Conservation (phyloP, 805 yeast genomes). For the Cephaloascus fragrans region DNA sequence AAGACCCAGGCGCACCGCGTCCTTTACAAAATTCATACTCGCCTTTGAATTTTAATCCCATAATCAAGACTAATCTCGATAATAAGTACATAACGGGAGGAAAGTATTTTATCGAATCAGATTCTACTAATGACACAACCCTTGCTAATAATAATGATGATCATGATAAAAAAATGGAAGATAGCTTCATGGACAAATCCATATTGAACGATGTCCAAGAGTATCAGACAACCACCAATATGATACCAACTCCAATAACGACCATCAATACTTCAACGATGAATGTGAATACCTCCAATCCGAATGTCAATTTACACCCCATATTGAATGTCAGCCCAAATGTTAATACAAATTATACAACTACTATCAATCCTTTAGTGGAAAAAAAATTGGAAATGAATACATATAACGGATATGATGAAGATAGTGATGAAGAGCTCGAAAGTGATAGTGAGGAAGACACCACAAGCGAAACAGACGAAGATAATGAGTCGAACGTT, state of each 20-base stretch:
- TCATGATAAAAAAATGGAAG: background rate
- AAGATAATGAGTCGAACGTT: constrained; percentile 1
- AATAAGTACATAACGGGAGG: constrained; percentile 88
- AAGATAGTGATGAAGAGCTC: constrained; percentile 17
- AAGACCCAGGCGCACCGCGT: background rate
- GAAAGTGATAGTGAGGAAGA: constrained; percentile 2
- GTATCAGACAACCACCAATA: too few species aligned
- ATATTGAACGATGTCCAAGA: background rate
- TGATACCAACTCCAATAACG: background rate
- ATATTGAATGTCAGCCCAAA: background rate
- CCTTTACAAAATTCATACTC: constrained; percentile 35
- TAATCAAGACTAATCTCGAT: constrained; percentile 67
- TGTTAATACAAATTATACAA: constrained; percentile 11
- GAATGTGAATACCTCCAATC: background rate
- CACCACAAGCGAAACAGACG: constrained; percentile 6
- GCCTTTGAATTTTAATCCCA: constrained; percentile 74
- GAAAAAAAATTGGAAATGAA: constrained; percentile 1
- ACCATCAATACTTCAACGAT: background rate
- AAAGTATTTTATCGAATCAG: constrained; percentile 58
- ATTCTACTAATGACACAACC: too few species aligned
- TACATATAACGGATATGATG: constrained; percentile 1
- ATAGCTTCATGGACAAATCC: background rate
- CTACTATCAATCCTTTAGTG: background rate
- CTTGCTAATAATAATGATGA: background rate
- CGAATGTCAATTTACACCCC: background rate